phyloP scores from a whole-genome alignment of 1,139 yeast species.

The Taphrina wiesneri region DNA sequence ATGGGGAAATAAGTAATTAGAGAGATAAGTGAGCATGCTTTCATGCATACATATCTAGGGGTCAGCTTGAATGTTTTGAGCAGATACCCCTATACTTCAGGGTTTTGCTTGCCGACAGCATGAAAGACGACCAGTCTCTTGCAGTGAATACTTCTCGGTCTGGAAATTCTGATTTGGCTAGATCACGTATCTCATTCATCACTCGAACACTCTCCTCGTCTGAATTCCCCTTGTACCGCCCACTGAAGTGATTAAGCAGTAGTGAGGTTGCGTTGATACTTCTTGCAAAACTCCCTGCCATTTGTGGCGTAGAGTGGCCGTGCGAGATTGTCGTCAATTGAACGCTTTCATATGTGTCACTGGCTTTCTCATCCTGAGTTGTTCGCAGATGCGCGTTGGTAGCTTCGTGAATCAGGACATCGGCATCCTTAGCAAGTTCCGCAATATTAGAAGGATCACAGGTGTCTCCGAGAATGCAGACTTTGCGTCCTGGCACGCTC shows the following conservation, averaged over 20 bases:
- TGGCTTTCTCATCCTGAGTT: background rate
- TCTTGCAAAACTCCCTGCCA: constrained; percentile 31
- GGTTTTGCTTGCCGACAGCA: background rate
- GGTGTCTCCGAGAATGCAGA: constrained; percentile 31
- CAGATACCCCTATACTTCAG: background rate
- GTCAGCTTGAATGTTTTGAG: too few species aligned
- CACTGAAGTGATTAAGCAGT: constrained; percentile 29
- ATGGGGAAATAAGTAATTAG: too few species aligned
- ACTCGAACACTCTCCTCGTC: constrained; percentile 3
- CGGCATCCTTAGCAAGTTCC: background rate
- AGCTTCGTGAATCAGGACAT: constrained; percentile 30
- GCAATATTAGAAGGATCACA: constrained; percentile 29
- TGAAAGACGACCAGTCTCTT: constrained; percentile 17
- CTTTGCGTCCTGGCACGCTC: constrained; percentile 12
- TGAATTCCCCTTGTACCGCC: constrained; percentile 26
- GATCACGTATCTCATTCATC: constrained; percentile 28
- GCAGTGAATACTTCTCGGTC: constrained; percentile 18
- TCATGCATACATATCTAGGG: too few species aligned
- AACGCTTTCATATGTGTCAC: constrained; percentile 16
- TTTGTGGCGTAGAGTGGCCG: constrained; percentile 31
- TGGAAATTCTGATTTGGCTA: constrained; percentile 19
- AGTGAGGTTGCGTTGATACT: constrained; percentile 1
- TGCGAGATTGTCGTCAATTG: constrained; percentile 15
- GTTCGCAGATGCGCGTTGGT: constrained; percentile 20
- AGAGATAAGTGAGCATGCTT: background rate